These are phyloP conservation scores for Lophiostoma macrostomum DNA, from an alignment of 495 filamentous ascomycete species.

Conservation along the genomic window DNA sequence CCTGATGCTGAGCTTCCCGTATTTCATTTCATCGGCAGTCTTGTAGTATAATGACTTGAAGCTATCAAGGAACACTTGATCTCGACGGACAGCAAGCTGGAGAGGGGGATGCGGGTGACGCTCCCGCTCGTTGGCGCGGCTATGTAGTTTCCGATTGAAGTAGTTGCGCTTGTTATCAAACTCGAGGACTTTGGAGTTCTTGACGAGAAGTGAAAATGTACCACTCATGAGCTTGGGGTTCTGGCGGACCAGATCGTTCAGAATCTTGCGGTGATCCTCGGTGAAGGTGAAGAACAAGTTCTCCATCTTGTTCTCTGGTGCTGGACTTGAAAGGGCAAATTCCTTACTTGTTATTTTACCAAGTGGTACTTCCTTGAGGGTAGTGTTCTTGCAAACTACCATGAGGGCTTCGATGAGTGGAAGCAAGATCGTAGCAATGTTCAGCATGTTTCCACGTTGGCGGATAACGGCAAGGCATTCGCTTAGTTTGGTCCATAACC, in stretches of 20 bases:
- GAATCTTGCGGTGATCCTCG: constrained; percentile 94
- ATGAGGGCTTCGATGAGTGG: constrained; percentile 94
- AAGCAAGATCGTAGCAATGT: constrained; percentile 90
- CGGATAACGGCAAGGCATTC: constrained; percentile 85
- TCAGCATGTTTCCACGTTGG: constrained; percentile 89
- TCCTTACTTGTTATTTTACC: constrained; percentile 58
- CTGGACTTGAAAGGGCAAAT: constrained; percentile 69
- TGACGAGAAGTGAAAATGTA: constrained; percentile 90
- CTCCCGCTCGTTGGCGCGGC: constrained; percentile 59
- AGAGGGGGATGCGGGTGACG: constrained; percentile 70
- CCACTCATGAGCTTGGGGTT: constrained; percentile 98
- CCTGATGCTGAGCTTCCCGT: constrained; percentile 93
- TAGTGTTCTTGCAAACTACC: constrained; percentile 98
- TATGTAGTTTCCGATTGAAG: constrained; percentile 90
- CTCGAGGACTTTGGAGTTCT: constrained; percentile 97
- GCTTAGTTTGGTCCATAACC: constrained; percentile 91
- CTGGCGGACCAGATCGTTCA: constrained; percentile 95
- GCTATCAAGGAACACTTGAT: constrained; percentile 96
- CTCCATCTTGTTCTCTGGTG: constrained; percentile 78
- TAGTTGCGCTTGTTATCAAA: constrained; percentile 99
- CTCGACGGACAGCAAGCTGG: constrained; percentile 84
- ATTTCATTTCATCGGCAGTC: constrained; percentile 91
- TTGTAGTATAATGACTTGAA: constrained; percentile 97
- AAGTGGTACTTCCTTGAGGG: constrained; percentile 64
- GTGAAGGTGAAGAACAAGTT: constrained; percentile 97